These are phyloP conservation scores for Hymenoscyphus albidus DNA, from an alignment of 2,329 filamentous ascomycete species.

Conservation along the genomic window DNA sequence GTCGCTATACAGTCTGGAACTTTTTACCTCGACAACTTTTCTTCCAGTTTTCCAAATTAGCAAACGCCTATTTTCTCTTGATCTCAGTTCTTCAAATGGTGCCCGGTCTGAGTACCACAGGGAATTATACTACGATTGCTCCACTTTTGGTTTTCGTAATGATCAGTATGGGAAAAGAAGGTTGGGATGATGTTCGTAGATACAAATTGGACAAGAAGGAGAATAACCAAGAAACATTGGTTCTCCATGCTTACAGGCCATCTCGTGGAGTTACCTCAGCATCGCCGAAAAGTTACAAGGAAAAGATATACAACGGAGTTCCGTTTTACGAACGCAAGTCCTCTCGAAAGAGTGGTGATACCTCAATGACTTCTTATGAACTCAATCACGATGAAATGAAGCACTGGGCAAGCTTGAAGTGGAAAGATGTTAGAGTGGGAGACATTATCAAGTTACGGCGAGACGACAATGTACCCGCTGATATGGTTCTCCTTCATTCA, in stretches of 20 bases:
- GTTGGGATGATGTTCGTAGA: constrained; percentile 79
- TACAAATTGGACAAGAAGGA: constrained; percentile 82
- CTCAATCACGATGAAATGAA: constrained; percentile 12
- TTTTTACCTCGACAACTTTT: constrained; percentile 85
- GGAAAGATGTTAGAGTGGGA: constrained; percentile 67
- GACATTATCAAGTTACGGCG: constrained; percentile 66
- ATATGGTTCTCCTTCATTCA: constrained; percentile 74
- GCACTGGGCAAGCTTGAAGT: constrained; percentile 53
- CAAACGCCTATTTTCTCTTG: constrained; percentile 91
- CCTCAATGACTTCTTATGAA: constrained; percentile 5
- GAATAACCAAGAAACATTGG: constrained; percentile 61
- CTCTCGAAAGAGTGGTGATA: neutral
- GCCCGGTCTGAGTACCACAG: constrained; percentile 85
- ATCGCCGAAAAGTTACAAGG: neutral
- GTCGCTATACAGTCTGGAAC: constrained; percentile 82
- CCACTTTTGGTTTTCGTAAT: constrained; percentile 77
- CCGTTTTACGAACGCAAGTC: neutral
- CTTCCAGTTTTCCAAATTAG: constrained; percentile 89
- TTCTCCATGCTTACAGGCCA: constrained; percentile 24
- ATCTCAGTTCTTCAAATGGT: constrained; percentile 88
- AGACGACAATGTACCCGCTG: constrained; percentile 78
- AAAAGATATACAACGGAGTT: neutral
- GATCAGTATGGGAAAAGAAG: constrained; percentile 86
- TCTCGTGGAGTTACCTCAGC: constrained; percentile 1
- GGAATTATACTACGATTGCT: constrained; percentile 78